A percentile compares a stretch with the other conserved stretches of the same genome.
Conservation (phyloP, 2,329 filamentous ascomycete genomes). For the Cytospora chrysosperma region DNA sequence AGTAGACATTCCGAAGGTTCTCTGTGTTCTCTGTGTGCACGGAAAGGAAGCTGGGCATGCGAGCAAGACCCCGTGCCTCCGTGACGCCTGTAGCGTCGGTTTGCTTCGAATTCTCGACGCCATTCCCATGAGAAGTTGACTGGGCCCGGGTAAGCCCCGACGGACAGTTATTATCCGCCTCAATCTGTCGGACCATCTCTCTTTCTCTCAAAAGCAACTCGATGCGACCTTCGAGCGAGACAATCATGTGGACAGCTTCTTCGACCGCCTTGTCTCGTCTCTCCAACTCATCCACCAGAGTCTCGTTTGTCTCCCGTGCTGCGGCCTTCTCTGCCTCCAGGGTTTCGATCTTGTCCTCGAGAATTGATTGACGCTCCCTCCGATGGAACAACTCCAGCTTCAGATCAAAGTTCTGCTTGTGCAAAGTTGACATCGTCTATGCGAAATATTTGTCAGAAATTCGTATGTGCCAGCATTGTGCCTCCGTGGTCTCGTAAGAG, state of each 20-base stretch:
- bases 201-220: constrained; percentile 54
- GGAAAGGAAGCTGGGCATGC: constrained; percentile 65
- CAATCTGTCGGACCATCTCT: constrained; percentile 51
- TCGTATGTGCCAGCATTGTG: too few species aligned
- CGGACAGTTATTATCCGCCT: constrained; percentile 40
- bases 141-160: constrained; percentile 31
- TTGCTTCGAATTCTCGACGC: constrained; percentile 9
- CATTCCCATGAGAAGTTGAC: constrained; percentile 30
- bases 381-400: constrained; percentile 72
- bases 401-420: constrained; percentile 76
- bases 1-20: constrained; percentile 60
- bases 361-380: constrained; percentile 58
- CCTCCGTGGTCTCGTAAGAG: neutral
- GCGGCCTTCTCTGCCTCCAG: constrained; percentile 55
- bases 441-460: constrained; percentile 3
- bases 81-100: constrained; percentile 28
- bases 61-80: constrained; percentile 38
- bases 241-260: constrained; percentile 69
- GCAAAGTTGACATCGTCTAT: constrained; percentile 64
- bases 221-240: constrained; percentile 60
- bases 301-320: constrained; percentile 56
- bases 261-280: constrained; percentile 69
- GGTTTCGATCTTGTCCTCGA: constrained; percentile 58
- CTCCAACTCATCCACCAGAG: constrained; percentile 56
- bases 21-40: constrained; percentile 59